Conservation (phyloP, 306 rosid genomes). For the Citrullus colocynthis region DNA sequence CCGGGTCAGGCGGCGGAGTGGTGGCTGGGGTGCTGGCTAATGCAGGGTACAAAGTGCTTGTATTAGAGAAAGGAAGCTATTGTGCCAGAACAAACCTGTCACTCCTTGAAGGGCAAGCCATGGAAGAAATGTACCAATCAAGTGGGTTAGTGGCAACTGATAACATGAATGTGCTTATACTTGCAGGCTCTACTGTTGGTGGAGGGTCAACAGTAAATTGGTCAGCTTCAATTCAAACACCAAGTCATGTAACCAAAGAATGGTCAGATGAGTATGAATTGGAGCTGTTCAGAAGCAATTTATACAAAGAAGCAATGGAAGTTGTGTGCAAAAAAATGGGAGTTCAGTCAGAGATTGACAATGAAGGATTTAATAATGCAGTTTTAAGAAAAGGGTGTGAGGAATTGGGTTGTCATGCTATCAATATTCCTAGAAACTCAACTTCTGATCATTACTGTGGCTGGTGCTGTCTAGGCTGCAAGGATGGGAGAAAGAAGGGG, state of each 20-base stretch:
- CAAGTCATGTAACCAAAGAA: conserved; percentile 46
- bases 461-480: conserved; percentile 78
- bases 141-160: conserved; percentile 51
- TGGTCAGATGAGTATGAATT: conserved; percentile 39
- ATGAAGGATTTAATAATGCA: conserved; percentile 72
- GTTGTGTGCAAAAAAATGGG: conserved; percentile 54
- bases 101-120: conserved; percentile 60
- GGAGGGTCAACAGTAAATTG: conserved; percentile 80
- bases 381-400: conserved; percentile 61
- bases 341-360: conserved; percentile 46
- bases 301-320: conserved; percentile 57
- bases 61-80: conserved; percentile 63
- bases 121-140: conserved; percentile 63
- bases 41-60: conserved; percentile 69
- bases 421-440: conserved; percentile 53
- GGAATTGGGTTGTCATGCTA: conserved; percentile 56
- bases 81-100: conserved; percentile 61
- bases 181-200: conserved; percentile 75
- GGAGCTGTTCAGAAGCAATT: conserved; percentile 46
- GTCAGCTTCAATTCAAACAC: conserved; percentile 56
- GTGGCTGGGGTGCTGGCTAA: conserved; percentile 58
- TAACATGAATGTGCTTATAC: conserved; percentile 34
- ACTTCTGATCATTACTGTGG: conserved; percentile 65
- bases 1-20: conserved; percentile 79
- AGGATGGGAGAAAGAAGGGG: conserved; percentile 68